Percentiles rank a stretch among this genome's conserved stretches.
phyloP scores from a whole-genome alignment of 495 filamentous ascomycete species.

The Patellaria atrata region DNA sequence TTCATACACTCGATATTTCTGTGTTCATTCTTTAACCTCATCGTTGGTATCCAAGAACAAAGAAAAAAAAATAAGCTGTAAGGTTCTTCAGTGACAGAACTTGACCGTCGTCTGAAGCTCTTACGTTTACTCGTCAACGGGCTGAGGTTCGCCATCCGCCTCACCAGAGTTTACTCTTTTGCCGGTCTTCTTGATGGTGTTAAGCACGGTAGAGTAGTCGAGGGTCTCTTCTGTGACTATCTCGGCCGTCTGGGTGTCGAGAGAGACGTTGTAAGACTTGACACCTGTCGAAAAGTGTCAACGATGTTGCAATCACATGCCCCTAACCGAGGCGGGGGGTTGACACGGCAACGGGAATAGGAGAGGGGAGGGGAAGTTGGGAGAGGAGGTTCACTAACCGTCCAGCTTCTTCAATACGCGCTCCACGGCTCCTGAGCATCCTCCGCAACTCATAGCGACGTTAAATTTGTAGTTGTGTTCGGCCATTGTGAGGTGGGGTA shows the following conservation, averaged over 20 bases:
- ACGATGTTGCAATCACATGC: not conserved
- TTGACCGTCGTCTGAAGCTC: too few species aligned
- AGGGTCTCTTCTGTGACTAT: constrained; percentile 51
- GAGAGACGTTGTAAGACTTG: constrained; percentile 71
- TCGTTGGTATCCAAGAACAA: too few species aligned
- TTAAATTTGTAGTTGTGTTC: constrained; percentile 59
- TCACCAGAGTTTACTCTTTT: constrained; percentile 71
- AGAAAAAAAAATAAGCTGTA: too few species aligned
- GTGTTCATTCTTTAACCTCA: too few species aligned
- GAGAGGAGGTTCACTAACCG: constrained; percentile 38
- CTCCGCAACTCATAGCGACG: constrained; percentile 53
- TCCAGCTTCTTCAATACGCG: constrained; percentile 92
- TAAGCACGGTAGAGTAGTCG: constrained; percentile 65
- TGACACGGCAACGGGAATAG: not conserved
- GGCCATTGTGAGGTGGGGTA: constrained; percentile 31
- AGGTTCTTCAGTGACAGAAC: too few species aligned
- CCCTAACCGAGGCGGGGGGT: not conserved
- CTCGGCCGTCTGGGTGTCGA: constrained; percentile 65
- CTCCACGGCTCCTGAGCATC: constrained; percentile 62
- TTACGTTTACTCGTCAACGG: too few species aligned
- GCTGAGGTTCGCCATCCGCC: constrained; percentile 31
- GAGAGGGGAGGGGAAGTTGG: not conserved
- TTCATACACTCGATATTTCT: too few species aligned
- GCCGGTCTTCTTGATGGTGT: constrained; percentile 87
- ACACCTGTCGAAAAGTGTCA: constrained; percentile 43